phyloP scores from a whole-genome alignment of 768 basidiomycete species.

The Tylopilus vinaceipallidus region DNA sequence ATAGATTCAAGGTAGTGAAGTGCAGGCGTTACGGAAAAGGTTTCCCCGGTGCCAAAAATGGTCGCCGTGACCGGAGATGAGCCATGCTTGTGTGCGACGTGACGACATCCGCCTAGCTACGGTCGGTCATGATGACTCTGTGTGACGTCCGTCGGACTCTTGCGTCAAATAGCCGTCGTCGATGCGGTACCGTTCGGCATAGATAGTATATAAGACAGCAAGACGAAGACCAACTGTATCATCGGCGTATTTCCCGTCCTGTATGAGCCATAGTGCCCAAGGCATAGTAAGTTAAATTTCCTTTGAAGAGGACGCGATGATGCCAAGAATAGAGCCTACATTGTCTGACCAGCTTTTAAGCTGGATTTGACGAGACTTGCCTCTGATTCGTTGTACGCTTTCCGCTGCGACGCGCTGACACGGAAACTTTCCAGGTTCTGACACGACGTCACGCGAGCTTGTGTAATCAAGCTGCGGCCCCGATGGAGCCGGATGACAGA shows the following conservation, averaged over 20 bases:
- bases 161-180: no score
- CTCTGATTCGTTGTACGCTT: slow-evolving; percentile 6
- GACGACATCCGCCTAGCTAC: no score
- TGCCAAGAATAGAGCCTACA: slow-evolving; percentile 7
- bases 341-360: slow-evolving; percentile 2
- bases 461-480: neutral
- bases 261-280: neutral
- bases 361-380: slow-evolving; percentile 8
- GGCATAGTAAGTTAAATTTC: neutral
- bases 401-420: neutral
- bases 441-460: neutral
- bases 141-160: no score
- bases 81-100: no score
- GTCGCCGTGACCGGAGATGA: no score
- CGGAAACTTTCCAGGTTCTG: neutral
- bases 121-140: no score
- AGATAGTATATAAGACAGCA: neutral
- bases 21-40: no score
- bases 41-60: no score
- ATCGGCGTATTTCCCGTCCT: no score
- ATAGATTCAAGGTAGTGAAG: no score
- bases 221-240: neutral
- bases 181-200: no score
- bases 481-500: neutral
- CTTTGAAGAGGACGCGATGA: neutral